Conservation (phyloP, 192 early-diverging fungal genomes). For the Backusella parvicylindrica region DNA sequence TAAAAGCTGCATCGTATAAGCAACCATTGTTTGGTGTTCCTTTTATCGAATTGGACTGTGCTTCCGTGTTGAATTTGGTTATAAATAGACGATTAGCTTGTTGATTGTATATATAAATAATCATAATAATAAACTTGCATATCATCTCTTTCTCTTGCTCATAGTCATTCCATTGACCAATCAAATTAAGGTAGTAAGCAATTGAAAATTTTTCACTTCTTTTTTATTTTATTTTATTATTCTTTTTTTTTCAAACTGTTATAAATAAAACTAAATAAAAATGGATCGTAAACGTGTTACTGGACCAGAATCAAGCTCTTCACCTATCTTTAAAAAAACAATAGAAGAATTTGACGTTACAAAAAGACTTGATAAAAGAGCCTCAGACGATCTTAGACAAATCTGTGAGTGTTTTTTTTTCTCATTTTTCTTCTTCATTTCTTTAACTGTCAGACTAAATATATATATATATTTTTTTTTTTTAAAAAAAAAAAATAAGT, state of each 20-base stretch:
- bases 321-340: slow-evolving; percentile 44
- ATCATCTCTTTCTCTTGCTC: background rate
- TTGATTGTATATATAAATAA: background rate
- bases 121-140: no score
- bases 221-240: background rate
- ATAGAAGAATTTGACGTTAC: slow-evolving; percentile 25
- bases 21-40: background rate
- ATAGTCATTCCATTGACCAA: background rate
- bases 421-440: slow-evolving; percentile 53
- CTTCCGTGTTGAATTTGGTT: background rate
- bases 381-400: slow-evolving; percentile 49
- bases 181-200: background rate
- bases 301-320: slow-evolving; percentile 49
- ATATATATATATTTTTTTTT: background rate
- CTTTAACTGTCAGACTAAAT: slow-evolving; percentile 3
- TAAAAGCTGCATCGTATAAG: background rate
- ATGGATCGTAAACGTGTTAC: slow-evolving; percentile 53
- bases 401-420: slow-evolving; percentile 43
- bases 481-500: no score
- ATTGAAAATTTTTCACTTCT: background rate
- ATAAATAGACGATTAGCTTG: background rate
- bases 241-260: background rate
- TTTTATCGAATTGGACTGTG: background rate
- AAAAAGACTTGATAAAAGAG: slow-evolving; percentile 44
- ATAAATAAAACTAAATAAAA: background rate